A percentile compares a stretch with the other conserved stretches of the same genome.
These are phyloP conservation scores for Nemania sp. DNA, from an alignment of 2,329 filamentous ascomycete species.

Conservation along the genomic window DNA sequence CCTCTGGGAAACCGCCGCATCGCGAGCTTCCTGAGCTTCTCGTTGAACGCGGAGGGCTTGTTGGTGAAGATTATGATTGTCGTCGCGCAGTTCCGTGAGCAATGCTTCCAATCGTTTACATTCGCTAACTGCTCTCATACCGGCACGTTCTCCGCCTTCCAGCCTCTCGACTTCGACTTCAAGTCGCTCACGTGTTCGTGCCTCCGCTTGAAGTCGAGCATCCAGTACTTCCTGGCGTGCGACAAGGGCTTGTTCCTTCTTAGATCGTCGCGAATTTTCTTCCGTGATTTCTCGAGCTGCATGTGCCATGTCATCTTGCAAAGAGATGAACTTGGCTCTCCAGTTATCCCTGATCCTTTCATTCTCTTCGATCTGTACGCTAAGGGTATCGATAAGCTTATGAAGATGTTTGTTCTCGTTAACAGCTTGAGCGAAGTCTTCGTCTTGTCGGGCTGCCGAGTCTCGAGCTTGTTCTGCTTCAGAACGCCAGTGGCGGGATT, in stretches of 20 bases:
- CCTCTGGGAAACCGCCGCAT: conserved; percentile 61
- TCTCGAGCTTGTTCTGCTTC: conserved; percentile 64
- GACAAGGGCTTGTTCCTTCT: conserved; percentile 77
- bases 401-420: conserved; percentile 74
- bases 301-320: conserved; percentile 84
- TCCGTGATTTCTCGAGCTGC: conserved; percentile 79
- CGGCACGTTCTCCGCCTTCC: conserved; percentile 65
- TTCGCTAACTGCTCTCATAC: conserved; percentile 65
- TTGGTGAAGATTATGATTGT: conserved; percentile 74
- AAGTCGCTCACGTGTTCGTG: conserved; percentile 67
- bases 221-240: conserved; percentile 81
- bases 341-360: conserved; percentile 81
- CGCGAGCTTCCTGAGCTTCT: conserved; percentile 82
- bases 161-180: conserved; percentile 68
- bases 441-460: conserved; percentile 51
- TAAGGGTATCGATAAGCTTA: conserved; percentile 72
- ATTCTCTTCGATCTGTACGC: conserved; percentile 81
- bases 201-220: conserved; percentile 73
- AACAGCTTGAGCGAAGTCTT: conserved; percentile 52
- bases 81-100: conserved; percentile 60
- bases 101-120: conserved; percentile 61
- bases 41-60: conserved; percentile 71
- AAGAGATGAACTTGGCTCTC: conserved; percentile 78
- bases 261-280: conserved; percentile 78
- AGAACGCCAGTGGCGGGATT: conserved; percentile 62